Base-by-base conservation (phyloP, 495 filamentous ascomycete species). In the Lentithecium fluviatile region DNA sequence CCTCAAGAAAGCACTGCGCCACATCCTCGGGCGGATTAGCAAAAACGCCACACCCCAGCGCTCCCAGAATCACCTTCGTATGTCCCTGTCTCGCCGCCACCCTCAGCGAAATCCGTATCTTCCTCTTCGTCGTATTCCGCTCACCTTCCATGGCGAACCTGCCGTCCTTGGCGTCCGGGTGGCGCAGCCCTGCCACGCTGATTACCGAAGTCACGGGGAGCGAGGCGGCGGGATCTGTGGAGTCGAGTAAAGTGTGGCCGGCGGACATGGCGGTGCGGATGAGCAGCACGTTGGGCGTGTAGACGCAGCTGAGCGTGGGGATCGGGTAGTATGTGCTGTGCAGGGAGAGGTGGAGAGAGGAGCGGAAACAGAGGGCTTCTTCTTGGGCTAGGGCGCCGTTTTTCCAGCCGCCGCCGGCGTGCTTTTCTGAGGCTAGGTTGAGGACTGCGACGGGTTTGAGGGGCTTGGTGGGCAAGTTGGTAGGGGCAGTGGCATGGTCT, bases 31-130 rank as follows among this genome's bases (percentile, higher is more conserved):
- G 74, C 8, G 86, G 86, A 62, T 88, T 86, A 6, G 54, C 62
- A 70, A 85, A 88, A 2, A 77, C 82, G 1, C 85, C 85, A 57
- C 86, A 89, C 1, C 87, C 87, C 71, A 88, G 74, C 0, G 86
- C 85, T 0, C 87, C 85, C 1, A 88, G 76, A 12, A 88, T 79
- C 12, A 88, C 63, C 67, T 75, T 73, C 13, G 76, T 72, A 65
- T 86, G 83, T 10, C 74, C 75, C 21, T 79, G 75, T 2, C 63
- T 54, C 8, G 74, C 84, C 17, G 82, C 79, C 19, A 85, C 71
- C 2, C 83, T 77, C 23, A 88, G 73, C 23, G 77, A 74, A 40
- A 81, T 49, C 24, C 83, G 73, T 72, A 88, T 85, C 68, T 87
- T 88, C 13, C 72, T 69, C 57, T 79, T 74, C 67, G 79, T 85